Conservation (phyloP, 768 basidiomycete species). For the Serendipita sp. region DNA sequence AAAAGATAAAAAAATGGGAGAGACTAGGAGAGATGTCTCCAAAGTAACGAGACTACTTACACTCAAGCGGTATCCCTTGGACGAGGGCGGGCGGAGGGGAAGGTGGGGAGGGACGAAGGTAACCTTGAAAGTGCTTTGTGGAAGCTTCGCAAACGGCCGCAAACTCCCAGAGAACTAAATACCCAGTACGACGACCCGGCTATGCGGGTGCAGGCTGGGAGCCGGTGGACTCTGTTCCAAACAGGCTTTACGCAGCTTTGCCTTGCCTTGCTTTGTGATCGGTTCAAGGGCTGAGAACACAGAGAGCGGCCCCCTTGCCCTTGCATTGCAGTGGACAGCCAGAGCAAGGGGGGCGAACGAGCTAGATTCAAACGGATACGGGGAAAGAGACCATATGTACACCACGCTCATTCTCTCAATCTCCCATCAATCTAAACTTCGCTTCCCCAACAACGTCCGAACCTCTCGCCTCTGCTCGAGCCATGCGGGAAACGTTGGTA, state of each 20-base stretch:
- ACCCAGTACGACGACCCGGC: no score
- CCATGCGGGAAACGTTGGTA: conserved; percentile 14
- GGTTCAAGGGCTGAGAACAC: no score
- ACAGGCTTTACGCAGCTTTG: background rate
- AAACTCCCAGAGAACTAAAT: background rate
- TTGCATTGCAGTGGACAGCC: background rate
- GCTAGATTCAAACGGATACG: background rate
- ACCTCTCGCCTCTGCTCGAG: conserved; percentile 12
- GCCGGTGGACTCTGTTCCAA: background rate
- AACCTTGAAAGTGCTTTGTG: background rate
- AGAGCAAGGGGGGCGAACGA: background rate
- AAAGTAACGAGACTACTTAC: background rate
- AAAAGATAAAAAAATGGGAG: background rate
- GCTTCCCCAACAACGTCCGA: conserved; percentile 2
- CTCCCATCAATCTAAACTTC: conserved; percentile 2
- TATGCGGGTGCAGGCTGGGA: no score
- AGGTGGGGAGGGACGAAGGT: background rate
- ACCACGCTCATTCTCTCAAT: no score
- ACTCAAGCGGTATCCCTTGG: conserved; percentile 2
- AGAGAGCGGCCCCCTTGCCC: background rate
- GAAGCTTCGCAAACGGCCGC: background rate
- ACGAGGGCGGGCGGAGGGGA: background rate
- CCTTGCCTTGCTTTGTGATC: no score
- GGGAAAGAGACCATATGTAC: background rate
- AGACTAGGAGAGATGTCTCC: background rate